Evolutionary conservation across 2,329 filamentous ascomycete species (phyloP), one percentile per base, ranked within the genome.

Genomic region (Arachnopeziza araneosa): DNA sequence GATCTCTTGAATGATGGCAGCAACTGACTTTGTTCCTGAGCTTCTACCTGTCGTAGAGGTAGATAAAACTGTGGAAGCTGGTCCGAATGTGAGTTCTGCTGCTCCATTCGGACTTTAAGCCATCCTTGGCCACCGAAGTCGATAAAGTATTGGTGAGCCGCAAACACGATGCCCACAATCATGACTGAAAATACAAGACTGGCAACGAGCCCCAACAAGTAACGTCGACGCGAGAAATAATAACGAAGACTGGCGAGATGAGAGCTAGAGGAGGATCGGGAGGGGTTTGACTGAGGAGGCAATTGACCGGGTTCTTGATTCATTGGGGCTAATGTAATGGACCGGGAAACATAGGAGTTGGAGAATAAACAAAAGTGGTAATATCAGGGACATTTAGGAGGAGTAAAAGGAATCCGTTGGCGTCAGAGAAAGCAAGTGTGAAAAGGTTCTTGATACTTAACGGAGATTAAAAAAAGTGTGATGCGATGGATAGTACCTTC

Each of bases 111-210:
- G 21, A 44, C 56, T 44, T 62, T 66, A n/a, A 67, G 54, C 53
- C 60, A 70, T 1, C 68, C 68, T 51, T 68, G 66, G 2, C 67
- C 68, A 50, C 67, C 67, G 30, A 67, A 62, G 23, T 64, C 55
- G 24, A 63, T 57, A 54, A 67, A 71, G 50, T 69, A 67, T 24
- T 64, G 51, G 52, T 71, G 69, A 21, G 64, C 58, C 32, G 56
- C 62, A 57, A 67, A 67, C 17, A 69, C 7, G 14, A 71, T 60
- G 9, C 69, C 67, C 30, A 67, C 49, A 23, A 66, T 53, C 55
- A 68, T 69, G 21, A 63, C 55, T 8, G 58, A 48, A 10, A 69
- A 21, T 17, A 67, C 52, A 8, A 66, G 10, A 24, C 64, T 24
- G 4, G 61, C 64, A n/a, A 68, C 54, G 10, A 55, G 32, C 14